These are phyloP conservation scores for Platanthera guangdongensis DNA, from an alignment of 106 monocot species.

Conservation along the genomic window DNA sequence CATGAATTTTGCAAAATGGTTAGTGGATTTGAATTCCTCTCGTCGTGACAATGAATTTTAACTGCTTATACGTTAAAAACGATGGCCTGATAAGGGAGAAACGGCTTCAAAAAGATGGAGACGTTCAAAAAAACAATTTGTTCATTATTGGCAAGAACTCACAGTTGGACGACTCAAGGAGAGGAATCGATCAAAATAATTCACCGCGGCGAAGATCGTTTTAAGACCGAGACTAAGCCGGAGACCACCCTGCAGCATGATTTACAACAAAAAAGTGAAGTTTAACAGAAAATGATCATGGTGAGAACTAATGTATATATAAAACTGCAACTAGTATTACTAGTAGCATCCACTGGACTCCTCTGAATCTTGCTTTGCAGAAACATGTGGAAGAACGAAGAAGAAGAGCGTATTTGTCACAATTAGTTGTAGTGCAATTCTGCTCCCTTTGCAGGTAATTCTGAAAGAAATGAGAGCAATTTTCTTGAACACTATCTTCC, in stretches of 20 bases:
- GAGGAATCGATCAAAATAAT: constrained; percentile 71
- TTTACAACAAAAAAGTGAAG: too few relatives aligned
- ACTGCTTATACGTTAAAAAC: too few relatives aligned
- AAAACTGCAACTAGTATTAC: constrained; percentile 14
- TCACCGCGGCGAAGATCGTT: constrained; percentile 48
- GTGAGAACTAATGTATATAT: not conserved
- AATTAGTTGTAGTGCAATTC: not conserved
- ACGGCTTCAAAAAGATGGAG: too few relatives aligned
- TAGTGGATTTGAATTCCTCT: too few relatives aligned
- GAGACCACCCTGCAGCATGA: constrained; percentile 23
- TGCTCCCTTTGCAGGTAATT: constrained; percentile 21
- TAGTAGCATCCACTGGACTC: constrained; percentile 42
- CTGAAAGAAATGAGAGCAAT: not conserved
- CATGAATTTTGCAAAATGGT: not conserved
- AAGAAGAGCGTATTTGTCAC: constrained; percentile 13
- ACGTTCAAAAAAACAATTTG: not conserved
- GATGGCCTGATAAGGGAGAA: too few relatives aligned
- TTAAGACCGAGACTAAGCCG: constrained; percentile 19
- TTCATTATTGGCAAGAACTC: not conserved
- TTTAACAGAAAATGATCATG: not conserved
- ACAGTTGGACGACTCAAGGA: constrained; percentile 36
- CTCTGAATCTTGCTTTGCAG: constrained; percentile 24
- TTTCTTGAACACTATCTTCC: too few relatives aligned
- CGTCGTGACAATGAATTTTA: too few relatives aligned
- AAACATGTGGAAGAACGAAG: constrained; percentile 10